These are phyloP conservation scores for Kazachstania taianensis DNA, from an alignment of 805 yeast species.

Conservation along the genomic window DNA sequence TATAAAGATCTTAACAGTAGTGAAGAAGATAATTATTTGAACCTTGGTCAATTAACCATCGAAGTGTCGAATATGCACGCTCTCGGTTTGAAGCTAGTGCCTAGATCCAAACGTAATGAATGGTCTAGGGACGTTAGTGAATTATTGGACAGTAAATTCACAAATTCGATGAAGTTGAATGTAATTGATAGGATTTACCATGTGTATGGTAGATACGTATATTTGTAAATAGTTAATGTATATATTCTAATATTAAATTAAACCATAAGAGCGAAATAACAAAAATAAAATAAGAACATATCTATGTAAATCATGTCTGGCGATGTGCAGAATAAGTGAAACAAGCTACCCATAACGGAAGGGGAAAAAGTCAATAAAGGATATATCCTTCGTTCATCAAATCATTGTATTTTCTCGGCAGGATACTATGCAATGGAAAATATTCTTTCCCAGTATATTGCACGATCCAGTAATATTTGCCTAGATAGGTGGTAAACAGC, in stretches of 20 bases:
- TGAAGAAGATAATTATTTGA: conserved; percentile 26
- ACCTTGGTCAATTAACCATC: conserved; percentile 54
- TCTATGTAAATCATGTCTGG: neutral
- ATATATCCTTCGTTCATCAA: too few relatives aligned
- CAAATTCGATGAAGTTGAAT: conserved; percentile 32
- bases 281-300: neutral
- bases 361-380: too few relatives aligned
- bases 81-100: conserved; percentile 41
- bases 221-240: neutral
- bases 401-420: too few relatives aligned
- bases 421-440: too few relatives aligned
- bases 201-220: conserved; percentile 38
- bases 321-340: too few relatives aligned
- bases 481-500: too few relatives aligned
- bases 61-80: conserved; percentile 51
- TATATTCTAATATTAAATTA: too few relatives aligned
- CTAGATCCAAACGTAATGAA: conserved; percentile 38
- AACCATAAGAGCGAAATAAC: neutral
- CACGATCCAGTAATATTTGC: too few relatives aligned
- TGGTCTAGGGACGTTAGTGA: conserved; percentile 60
- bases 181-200: conserved; percentile 53
- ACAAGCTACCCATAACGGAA: too few relatives aligned
- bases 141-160: conserved; percentile 35
- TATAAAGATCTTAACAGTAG: conserved; percentile 15
- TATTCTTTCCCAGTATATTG: too few relatives aligned